These are phyloP conservation scores for Neurospora crassa DNA, from an alignment of 2,329 filamentous ascomycete genomes.

Conservation along the genomic window DNA sequence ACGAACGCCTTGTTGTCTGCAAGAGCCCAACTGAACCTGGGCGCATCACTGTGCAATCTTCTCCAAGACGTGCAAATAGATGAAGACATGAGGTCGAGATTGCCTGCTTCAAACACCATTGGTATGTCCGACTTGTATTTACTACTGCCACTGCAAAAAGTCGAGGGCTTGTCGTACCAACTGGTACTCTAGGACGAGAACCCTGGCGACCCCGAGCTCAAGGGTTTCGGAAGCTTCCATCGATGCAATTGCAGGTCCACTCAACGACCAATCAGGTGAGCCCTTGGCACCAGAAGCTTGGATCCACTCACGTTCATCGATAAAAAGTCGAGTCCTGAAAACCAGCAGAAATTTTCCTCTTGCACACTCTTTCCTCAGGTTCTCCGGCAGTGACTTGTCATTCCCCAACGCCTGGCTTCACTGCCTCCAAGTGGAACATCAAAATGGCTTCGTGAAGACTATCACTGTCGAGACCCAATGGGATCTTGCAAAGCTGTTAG, in stretches of 20 bases:
- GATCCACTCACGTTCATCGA: background rate
- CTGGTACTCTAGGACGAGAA: background rate
- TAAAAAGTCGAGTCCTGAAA: background rate
- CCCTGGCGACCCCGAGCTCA: background rate
- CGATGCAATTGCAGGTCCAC: background rate
- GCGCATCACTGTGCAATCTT: background rate
- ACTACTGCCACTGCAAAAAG: background rate
- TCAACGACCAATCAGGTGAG: background rate
- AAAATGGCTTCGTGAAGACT: background rate
- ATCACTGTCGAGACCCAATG: background rate
- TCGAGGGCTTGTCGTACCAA: background rate
- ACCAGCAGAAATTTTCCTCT: background rate
- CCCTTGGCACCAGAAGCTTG: background rate
- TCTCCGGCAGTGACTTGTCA: background rate
- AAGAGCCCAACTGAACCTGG: background rate
- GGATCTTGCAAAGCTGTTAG: background rate
- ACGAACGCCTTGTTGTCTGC: background rate
- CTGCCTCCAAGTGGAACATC: background rate
- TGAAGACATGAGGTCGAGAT: background rate
- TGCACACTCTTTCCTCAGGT: background rate
- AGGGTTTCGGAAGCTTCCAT: background rate
- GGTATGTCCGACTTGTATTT: background rate
- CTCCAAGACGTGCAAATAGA: background rate
- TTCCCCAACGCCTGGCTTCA: background rate
- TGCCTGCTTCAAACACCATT: background rate